A percentile compares a stretch with the other conserved stretches of the same genome.
phyloP scores from a whole-genome alignment of 2,329 filamentous ascomycete genomes.

The Alternaria infectoria region DNA sequence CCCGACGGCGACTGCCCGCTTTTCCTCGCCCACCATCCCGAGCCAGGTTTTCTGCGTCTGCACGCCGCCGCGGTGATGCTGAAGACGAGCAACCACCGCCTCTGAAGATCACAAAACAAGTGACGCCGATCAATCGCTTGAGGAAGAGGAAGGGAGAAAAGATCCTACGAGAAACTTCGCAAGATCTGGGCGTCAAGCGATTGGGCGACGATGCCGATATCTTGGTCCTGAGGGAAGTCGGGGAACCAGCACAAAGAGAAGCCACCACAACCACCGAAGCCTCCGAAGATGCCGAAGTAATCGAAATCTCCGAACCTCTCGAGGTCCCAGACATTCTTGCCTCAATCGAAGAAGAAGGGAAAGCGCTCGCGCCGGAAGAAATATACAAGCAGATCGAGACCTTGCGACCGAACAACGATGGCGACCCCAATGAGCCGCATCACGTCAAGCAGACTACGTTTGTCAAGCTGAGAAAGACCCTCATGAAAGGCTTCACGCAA shows the following conservation, averaged over 20 bases:
- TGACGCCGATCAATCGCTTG: conserved; percentile 27
- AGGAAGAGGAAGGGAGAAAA: conserved; percentile 29
- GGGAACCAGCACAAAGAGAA: conserved; percentile 2
- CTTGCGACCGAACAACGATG: conserved; percentile 33
- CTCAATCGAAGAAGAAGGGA: conserved; percentile 34
- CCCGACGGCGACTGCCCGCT: conserved; percentile 24
- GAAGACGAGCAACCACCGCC: conserved; percentile 2
- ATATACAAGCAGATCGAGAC: conserved; percentile 39
- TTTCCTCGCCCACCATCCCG: conserved; percentile 21
- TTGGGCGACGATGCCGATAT: conserved; percentile 46
- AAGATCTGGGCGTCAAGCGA: conserved; percentile 37
- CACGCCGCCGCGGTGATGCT: conserved; percentile 28
- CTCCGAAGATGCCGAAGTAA: conserved; percentile 1
- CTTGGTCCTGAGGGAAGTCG: conserved; percentile 41
- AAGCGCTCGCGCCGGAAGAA: conserved; percentile 33
- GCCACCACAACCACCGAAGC: not conserved
- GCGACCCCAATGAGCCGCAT: conserved; percentile 28
- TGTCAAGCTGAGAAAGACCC: conserved; percentile 27
- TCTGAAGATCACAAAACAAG: conserved; percentile 14
- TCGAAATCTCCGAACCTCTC: conserved; percentile 11
- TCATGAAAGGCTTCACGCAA: conserved; percentile 37
- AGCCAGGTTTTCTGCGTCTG: conserved; percentile 38
- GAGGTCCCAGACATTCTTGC: conserved; percentile 33
- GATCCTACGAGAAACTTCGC: conserved; percentile 35
- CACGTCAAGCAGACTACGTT: conserved; percentile 38